Evolutionary conservation across 805 yeast genomes (phyloP).

Genomic region (Phaffomyces antillensis): DNA sequence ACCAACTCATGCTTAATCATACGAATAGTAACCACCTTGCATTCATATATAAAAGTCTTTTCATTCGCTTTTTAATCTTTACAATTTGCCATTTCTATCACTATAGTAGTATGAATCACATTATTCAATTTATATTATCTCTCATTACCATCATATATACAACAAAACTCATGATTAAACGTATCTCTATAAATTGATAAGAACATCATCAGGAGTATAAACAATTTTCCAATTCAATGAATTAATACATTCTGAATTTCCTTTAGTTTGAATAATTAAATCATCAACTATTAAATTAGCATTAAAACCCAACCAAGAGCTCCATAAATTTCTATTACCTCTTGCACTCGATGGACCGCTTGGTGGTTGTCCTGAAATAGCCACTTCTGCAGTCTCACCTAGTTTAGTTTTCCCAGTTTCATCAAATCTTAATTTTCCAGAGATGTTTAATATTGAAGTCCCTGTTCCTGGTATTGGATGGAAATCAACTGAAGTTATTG

Average conservation of each 20-base stretch:
- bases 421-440: slow-evolving; percentile 63
- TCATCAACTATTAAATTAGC: slow-evolving; percentile 56
- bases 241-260: slow-evolving; percentile 42
- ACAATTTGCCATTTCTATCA: too few species aligned
- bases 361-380: slow-evolving; percentile 7
- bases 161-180: slow-evolving; percentile 14
- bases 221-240: slow-evolving; percentile 62
- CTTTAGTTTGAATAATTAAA: slow-evolving; percentile 27
- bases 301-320: slow-evolving; percentile 65
- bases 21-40: not conserved
- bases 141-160: not conserved
- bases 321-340: slow-evolving; percentile 47
- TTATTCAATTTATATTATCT: not conserved
- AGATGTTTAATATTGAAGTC: slow-evolving; percentile 40
- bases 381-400: slow-evolving; percentile 56
- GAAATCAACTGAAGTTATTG: slow-evolving; percentile 53
- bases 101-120: too few species aligned
- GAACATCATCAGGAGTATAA: slow-evolving; percentile 49
- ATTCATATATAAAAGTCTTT: not conserved
- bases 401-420: slow-evolving; percentile 63
- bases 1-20: not conserved
- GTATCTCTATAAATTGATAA: slow-evolving; percentile 8
- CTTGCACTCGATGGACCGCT: slow-evolving; percentile 3
- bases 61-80: not conserved
- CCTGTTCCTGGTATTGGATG: slow-evolving; percentile 65